phyloP scores from a whole-genome alignment of 164 flowering plant species.

The Nymphaea colorata region DNA sequence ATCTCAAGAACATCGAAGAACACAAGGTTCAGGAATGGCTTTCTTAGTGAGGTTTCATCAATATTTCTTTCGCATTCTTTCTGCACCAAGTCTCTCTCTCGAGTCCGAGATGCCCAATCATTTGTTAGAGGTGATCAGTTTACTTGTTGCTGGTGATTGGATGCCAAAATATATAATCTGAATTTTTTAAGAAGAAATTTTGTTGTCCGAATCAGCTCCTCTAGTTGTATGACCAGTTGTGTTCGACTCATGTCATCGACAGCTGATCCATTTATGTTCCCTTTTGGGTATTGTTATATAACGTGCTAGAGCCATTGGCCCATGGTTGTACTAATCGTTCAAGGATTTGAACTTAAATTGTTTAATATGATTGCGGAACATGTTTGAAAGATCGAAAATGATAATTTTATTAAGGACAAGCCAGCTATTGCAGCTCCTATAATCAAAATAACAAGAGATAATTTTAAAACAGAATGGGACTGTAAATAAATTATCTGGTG shows the following conservation, averaged over 20 bases:
- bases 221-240: background rate
- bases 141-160: background rate
- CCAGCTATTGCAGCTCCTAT: too few relatives aligned
- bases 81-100: constrained; percentile 56
- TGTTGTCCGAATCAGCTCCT: background rate
- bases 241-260: background rate
- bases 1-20: constrained; percentile 45
- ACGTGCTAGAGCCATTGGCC: too few relatives aligned
- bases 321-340: too few relatives aligned
- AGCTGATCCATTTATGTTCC: background rate
- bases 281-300: background rate
- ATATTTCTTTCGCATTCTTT: constrained; percentile 64
- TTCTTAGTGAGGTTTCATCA: constrained; percentile 44
- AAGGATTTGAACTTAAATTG: too few relatives aligned
- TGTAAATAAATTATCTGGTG: too few relatives aligned
- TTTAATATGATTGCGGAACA: too few relatives aligned
- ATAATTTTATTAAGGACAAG: too few relatives aligned
- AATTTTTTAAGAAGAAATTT: too few relatives aligned
- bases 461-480: too few relatives aligned
- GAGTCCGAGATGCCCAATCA: constrained; percentile 52
- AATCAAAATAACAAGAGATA: too few relatives aligned
- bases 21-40: constrained; percentile 40
- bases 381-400: too few relatives aligned
- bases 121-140: constrained; percentile 56
- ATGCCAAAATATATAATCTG: too few relatives aligned